Conservation (phyloP, 176 grass and related monocot species). For the Elymus sibiricus region DNA sequence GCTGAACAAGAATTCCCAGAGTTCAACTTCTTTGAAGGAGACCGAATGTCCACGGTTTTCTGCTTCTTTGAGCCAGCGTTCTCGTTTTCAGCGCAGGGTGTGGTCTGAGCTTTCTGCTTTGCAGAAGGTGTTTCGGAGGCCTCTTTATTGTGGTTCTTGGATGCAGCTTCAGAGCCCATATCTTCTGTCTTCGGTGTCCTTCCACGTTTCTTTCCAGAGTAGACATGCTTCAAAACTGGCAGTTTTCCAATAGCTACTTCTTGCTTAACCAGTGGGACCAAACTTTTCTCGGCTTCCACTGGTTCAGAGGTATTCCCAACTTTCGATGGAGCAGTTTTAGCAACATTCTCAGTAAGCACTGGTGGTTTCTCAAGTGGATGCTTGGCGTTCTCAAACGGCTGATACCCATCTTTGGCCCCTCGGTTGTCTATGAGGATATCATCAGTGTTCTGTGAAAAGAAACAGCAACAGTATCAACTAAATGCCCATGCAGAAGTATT, state of each 20-base stretch:
- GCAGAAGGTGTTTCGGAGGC: neutral
- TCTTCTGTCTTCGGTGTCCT: slow-evolving; percentile 11
- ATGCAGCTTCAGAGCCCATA: neutral
- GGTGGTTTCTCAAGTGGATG: neutral
- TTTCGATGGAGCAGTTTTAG: slow-evolving; percentile 12
- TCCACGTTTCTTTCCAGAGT: slow-evolving; percentile 26
- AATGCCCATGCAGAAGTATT: slow-evolving; percentile 9
- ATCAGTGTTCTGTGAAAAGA: slow-evolving; percentile 32
- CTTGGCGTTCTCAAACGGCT: slow-evolving; percentile 23
- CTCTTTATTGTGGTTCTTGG: slow-evolving; percentile 18
- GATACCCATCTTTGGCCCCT: slow-evolving; percentile 34
- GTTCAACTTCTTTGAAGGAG: neutral
- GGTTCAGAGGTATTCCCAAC: neutral
- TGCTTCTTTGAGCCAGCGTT: neutral
- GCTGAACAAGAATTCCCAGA: neutral
- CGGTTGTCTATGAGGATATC: slow-evolving; percentile 55
- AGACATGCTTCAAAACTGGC: slow-evolving; percentile 21
- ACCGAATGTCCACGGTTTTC: neutral
- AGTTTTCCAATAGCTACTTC: slow-evolving; percentile 20
- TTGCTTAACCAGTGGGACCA: neutral
- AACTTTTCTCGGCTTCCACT: neutral
- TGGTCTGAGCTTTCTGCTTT: slow-evolving; percentile 20
- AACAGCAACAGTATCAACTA: slow-evolving; percentile 14
- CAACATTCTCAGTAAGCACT: neutral
- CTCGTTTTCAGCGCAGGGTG: neutral